These are phyloP conservation scores for Xeromyces bisporus DNA, from an alignment of 495 filamentous ascomycete genomes.

Conservation along the genomic window DNA sequence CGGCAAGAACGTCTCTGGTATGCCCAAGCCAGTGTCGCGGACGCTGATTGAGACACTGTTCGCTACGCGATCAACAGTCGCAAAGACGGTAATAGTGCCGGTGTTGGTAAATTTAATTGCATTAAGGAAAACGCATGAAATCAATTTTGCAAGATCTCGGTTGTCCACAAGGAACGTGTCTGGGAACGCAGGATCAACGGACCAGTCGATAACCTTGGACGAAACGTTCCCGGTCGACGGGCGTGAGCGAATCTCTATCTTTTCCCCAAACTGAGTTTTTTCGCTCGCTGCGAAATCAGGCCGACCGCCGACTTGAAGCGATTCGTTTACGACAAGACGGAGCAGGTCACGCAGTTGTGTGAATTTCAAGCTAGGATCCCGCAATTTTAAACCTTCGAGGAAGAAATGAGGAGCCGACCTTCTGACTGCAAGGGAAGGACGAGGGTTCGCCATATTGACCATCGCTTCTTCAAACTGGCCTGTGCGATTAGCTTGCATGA, in stretches of 20 bases:
- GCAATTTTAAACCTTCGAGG: slow-evolving; percentile 28
- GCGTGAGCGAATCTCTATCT: slow-evolving; percentile 43
- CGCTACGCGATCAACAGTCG: slow-evolving; percentile 30
- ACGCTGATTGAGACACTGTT: slow-evolving; percentile 46
- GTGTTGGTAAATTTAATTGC: slow-evolving; percentile 66
- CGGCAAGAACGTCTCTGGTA: slow-evolving; percentile 49
- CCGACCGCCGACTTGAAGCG: slow-evolving; percentile 50
- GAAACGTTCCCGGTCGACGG: slow-evolving; percentile 41
- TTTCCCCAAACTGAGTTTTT: slow-evolving; percentile 45
- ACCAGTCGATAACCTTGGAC: slow-evolving; percentile 48
- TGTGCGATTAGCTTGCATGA: slow-evolving; percentile 24
- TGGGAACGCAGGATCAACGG: slow-evolving; percentile 47
- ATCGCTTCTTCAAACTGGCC: slow-evolving; percentile 27
- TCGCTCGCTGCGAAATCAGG: slow-evolving; percentile 50
- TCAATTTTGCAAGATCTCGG: slow-evolving; percentile 53
- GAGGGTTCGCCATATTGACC: slow-evolving; percentile 25
- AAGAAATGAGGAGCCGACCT: slow-evolving; percentile 26
- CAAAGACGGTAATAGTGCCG: slow-evolving; percentile 45
- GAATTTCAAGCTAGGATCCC: slow-evolving; percentile 32
- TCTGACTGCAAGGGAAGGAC: slow-evolving; percentile 23
- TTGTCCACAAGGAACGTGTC: slow-evolving; percentile 53
- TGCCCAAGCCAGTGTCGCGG: slow-evolving; percentile 56
- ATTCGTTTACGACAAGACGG: slow-evolving; percentile 51
- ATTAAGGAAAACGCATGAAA: slow-evolving; percentile 60
- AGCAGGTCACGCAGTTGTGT: slow-evolving; percentile 49